These are phyloP conservation scores for Diplocarpon mali DNA, from an alignment of 2,329 filamentous ascomycete genomes.

Conservation along the genomic window DNA sequence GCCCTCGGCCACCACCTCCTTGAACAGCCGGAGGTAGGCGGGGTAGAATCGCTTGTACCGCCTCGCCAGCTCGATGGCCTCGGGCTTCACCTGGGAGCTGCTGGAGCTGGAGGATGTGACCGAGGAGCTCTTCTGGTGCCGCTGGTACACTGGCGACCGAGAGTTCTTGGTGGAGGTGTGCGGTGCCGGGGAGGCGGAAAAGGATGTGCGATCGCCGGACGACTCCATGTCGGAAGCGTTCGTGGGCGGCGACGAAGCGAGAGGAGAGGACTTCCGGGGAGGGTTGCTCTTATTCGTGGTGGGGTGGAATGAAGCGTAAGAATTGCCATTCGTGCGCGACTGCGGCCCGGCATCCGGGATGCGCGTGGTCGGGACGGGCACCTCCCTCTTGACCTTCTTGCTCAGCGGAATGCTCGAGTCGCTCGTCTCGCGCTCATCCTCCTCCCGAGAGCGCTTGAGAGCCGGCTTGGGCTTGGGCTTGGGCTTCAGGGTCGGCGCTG, in stretches of 20 bases:
- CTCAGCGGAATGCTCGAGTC: slow-evolving; percentile 23
- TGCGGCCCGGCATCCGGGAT: slow-evolving; percentile 39
- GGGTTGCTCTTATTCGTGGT: slow-evolving; percentile 38
- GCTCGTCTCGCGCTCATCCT: slow-evolving; percentile 20
- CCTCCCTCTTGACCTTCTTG: slow-evolving; percentile 26
- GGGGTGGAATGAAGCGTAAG: slow-evolving; percentile 27
- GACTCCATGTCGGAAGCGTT: slow-evolving; percentile 52
- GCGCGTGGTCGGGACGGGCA: slow-evolving; percentile 20
- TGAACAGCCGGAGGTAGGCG: slow-evolving; percentile 45
- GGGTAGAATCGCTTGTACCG: slow-evolving; percentile 46
- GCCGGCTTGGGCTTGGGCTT: slow-evolving; percentile 20
- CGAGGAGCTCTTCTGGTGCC: slow-evolving; percentile 26
- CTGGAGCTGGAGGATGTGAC: slow-evolving; percentile 17
- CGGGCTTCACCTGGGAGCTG: slow-evolving; percentile 30
- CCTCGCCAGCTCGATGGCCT: slow-evolving; percentile 41
- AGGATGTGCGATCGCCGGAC: slow-evolving; percentile 20
- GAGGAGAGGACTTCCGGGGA: slow-evolving; percentile 50
- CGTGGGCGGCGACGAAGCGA: slow-evolving; percentile 54
- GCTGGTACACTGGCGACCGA: slow-evolving; percentile 24
- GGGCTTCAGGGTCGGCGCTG: slow-evolving; percentile 24
- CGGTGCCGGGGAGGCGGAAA: slow-evolving; percentile 19
- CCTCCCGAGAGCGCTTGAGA: slow-evolving; percentile 41
- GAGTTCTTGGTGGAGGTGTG: slow-evolving; percentile 14
- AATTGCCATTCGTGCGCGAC: slow-evolving; percentile 33
- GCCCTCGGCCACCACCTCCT: slow-evolving; percentile 37